Percentiles rank a stretch among this genome's conserved stretches.
Conservation (phyloP, 352 stramenopile species). For the Peronosclerospora sorghi region DNA sequence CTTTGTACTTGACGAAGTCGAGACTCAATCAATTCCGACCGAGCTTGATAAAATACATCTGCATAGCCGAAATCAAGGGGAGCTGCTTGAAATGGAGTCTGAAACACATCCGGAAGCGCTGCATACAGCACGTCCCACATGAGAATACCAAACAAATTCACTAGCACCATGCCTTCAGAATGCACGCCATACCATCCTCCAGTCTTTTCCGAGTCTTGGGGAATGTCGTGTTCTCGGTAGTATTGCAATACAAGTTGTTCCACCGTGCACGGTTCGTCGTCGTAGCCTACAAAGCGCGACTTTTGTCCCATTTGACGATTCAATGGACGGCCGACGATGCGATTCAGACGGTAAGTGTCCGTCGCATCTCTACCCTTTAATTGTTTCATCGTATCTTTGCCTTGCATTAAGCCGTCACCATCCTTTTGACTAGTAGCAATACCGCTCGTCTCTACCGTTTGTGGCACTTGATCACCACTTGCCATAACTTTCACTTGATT, state of each 20-base stretch:
- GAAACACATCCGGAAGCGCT: constrained; percentile 71
- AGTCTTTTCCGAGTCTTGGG: constrained; percentile 1
- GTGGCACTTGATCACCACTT: constrained; percentile 6
- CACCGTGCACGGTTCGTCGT: constrained; percentile 74
- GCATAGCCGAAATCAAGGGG: constrained; percentile 67
- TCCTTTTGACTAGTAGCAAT: constrained; percentile 1
- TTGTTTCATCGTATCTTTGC: constrained; percentile 6
- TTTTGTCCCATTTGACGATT: constrained; percentile 72
- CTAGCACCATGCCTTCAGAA: constrained; percentile 60
- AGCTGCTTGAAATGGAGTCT: constrained; percentile 68
- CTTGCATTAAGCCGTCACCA: constrained; percentile 1
- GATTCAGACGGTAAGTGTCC: constrained; percentile 32
- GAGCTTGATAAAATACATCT: constrained; percentile 33
- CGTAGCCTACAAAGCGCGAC: constrained; percentile 80
- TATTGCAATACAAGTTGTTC: constrained; percentile 81
- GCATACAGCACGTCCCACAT: constrained; percentile 85
- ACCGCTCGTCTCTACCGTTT: constrained; percentile 12
- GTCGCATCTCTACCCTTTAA: not conserved
- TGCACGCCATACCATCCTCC: constrained; percentile 82
- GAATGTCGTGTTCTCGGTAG: constrained; percentile 27
- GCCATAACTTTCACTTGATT: constrained; percentile 7
- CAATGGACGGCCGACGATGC: constrained; percentile 58
- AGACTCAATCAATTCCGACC: constrained; percentile 33
- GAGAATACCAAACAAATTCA: constrained; percentile 75
- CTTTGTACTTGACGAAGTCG: constrained; percentile 30